Percentiles rank a stretch among this genome's conserved stretches.
These are phyloP conservation scores for Mycena maculata DNA, from an alignment of 768 basidiomycete species.

Conservation along the genomic window DNA sequence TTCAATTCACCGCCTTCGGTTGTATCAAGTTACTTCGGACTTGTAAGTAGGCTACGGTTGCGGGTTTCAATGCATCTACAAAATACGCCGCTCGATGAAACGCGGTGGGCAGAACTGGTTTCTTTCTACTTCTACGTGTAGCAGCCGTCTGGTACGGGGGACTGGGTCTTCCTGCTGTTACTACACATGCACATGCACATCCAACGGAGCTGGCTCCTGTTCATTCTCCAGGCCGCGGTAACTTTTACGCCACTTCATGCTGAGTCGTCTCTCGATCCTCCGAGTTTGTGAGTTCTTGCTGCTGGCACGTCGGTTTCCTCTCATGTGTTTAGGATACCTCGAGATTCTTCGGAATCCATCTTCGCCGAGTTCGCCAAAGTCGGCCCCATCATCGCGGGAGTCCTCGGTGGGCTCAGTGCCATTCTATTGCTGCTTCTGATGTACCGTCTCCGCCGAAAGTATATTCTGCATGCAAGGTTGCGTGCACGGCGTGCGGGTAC, in stretches of 20 bases:
- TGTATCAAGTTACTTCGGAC: too few species aligned
- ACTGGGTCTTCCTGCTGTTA: constrained; percentile 6
- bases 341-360: neutral
- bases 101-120: neutral
- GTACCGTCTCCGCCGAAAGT: neutral
- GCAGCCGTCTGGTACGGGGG: constrained; percentile 17
- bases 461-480: neutral
- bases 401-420: neutral
- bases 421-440: neutral
- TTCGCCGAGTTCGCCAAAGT: neutral
- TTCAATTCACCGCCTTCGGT: too few species aligned
- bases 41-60: neutral
- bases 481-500: neutral
- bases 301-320: neutral
- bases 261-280: neutral
- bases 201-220: constrained; percentile 6
- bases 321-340: neutral
- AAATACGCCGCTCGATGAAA: neutral
- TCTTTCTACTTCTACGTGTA: constrained; percentile 5
- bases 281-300: neutral
- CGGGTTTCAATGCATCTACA: neutral
- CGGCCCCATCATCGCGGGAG: constrained; percentile 8
- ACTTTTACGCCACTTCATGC: neutral
- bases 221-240: neutral
- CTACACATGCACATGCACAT: constrained; percentile 3